Conservation (phyloP, 352 stramenopile genomes). For the Phytopythium vexans region DNA sequence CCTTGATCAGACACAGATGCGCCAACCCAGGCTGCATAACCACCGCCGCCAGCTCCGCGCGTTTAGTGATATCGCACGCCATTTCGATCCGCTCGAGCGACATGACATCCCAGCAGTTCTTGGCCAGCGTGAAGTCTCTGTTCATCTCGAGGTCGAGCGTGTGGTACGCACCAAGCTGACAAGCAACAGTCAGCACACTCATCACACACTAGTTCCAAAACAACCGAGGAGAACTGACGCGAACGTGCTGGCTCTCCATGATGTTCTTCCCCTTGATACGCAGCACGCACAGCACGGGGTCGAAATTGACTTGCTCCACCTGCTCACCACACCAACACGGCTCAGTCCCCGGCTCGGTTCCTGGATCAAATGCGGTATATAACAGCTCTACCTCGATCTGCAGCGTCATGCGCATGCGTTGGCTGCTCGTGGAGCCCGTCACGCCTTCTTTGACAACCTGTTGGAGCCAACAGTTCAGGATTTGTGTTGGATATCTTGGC, state of each 20-base stretch:
- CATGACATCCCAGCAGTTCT: slow-evolving; percentile 97
- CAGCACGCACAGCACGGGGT: slow-evolving; percentile 90
- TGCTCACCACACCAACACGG: slow-evolving; percentile 18
- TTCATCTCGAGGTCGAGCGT: slow-evolving; percentile 97
- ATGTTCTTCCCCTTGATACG: slow-evolving; percentile 94
- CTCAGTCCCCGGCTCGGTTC: no score
- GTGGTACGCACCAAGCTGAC: slow-evolving; percentile 95
- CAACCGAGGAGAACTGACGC: slow-evolving; percentile 42
- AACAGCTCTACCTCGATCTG: slow-evolving; percentile 79
- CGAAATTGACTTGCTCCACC: slow-evolving; percentile 97
- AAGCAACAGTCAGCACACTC: not conserved
- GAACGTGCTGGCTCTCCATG: slow-evolving; percentile 94
- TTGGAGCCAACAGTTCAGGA: slow-evolving; percentile 1
- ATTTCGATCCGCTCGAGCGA: slow-evolving; percentile 95
- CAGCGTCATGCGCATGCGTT: slow-evolving; percentile 94
- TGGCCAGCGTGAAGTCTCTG: slow-evolving; percentile 95
- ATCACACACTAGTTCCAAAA: not conserved
- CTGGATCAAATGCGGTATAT: not conserved
- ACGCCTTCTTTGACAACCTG: slow-evolving; percentile 94
- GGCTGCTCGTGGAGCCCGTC: slow-evolving; percentile 94
- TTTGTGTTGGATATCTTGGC: not conserved
- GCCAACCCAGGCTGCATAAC: slow-evolving; percentile 96
- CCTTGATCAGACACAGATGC: slow-evolving; percentile 97
- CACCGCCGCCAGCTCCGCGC: slow-evolving; percentile 95
- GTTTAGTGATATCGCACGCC: slow-evolving; percentile 92